Percentiles rank a stretch among this genome's conserved stretches.
Evolutionary conservation across 768 basidiomycete genomes (phyloP).

Genomic region (Mycena galericulata): DNA sequence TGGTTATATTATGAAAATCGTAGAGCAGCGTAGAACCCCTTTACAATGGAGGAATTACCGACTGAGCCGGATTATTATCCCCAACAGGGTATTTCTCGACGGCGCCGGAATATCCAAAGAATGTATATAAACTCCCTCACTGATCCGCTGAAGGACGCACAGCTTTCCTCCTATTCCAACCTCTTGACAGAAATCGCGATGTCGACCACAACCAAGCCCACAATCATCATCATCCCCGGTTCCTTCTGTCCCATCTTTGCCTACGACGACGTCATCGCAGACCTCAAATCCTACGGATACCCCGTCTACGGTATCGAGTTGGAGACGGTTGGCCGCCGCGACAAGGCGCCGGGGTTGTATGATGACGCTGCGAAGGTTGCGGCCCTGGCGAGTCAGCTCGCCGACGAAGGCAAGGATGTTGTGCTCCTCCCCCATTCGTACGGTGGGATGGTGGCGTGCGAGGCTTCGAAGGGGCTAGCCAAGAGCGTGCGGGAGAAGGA

Average conservation of each 20-base stretch:
- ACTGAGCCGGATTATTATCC: too few species aligned
- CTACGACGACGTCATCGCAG: not conserved
- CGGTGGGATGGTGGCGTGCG: not conserved
- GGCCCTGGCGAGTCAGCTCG: not conserved
- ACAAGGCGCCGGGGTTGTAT: slow-evolving; percentile 4
- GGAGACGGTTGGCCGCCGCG: slow-evolving; percentile 19
- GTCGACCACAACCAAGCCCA: slow-evolving; percentile 6
- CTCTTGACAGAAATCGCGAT: too few species aligned
- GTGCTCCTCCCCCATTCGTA: slow-evolving; percentile 4
- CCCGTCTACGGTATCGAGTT: slow-evolving; percentile 3
- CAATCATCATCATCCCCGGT: slow-evolving; percentile 13
- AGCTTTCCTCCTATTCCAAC: too few species aligned
- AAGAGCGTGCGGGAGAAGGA: not conserved
- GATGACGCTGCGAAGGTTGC: slow-evolving; percentile 1
- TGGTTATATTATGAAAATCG: too few species aligned
- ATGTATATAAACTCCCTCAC: too few species aligned
- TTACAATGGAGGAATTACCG: too few species aligned
- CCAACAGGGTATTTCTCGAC: too few species aligned
- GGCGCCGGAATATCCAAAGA: too few species aligned
- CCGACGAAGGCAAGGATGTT: slow-evolving; percentile 3
- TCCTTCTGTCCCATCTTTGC: not conserved
- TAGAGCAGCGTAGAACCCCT: too few species aligned
- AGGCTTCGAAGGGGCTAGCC: slow-evolving; percentile 2
- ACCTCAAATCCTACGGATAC: slow-evolving; percentile 8
- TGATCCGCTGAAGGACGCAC: too few species aligned